These are phyloP conservation scores for Apophysomyces elegans DNA, from an alignment of 371 early-diverging fungal species.

Conservation along the genomic window DNA sequence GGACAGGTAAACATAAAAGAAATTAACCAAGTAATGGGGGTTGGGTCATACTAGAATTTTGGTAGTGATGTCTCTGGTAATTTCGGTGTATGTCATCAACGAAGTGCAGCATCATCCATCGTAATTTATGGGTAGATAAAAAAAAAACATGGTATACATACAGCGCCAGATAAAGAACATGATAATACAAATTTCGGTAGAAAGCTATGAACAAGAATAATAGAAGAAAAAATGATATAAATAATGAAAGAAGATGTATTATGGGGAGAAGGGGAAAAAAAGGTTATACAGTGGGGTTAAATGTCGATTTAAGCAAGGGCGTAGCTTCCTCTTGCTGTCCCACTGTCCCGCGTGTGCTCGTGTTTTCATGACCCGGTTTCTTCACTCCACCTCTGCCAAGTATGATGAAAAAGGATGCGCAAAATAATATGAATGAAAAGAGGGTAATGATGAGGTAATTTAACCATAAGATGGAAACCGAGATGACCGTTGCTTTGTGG, in stretches of 20 bases:
- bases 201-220: slow-evolving; percentile 13
- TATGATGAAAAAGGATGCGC: slow-evolving; percentile 39
- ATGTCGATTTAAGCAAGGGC: slow-evolving; percentile 21
- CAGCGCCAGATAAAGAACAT: slow-evolving; percentile 13
- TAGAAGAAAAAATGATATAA: slow-evolving; percentile 10
- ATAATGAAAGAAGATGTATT: slow-evolving; percentile 13
- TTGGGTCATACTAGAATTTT: no score
- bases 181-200: slow-evolving; percentile 11
- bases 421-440: slow-evolving; percentile 36
- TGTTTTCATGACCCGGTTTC: not conserved
- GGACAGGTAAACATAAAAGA: slow-evolving; percentile 15
- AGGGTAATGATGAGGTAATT: slow-evolving; percentile 33
- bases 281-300: slow-evolving; percentile 7
- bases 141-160: slow-evolving; percentile 13
- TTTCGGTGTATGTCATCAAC: slow-evolving; percentile 22
- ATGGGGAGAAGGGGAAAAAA: not conserved
- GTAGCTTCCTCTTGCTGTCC: slow-evolving; percentile 25
- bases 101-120: slow-evolving; percentile 20
- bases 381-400: slow-evolving; percentile 22
- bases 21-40: no score
- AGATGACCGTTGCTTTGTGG: slow-evolving; percentile 21
- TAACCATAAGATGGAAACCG: slow-evolving; percentile 34
- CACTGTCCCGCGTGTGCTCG: slow-evolving; percentile 1
- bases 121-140: slow-evolving; percentile 13
- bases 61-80: slow-evolving; percentile 24